Evolutionary conservation across 116 monocot genomes (phyloP).

Genomic region (Iris pallida): DNA sequence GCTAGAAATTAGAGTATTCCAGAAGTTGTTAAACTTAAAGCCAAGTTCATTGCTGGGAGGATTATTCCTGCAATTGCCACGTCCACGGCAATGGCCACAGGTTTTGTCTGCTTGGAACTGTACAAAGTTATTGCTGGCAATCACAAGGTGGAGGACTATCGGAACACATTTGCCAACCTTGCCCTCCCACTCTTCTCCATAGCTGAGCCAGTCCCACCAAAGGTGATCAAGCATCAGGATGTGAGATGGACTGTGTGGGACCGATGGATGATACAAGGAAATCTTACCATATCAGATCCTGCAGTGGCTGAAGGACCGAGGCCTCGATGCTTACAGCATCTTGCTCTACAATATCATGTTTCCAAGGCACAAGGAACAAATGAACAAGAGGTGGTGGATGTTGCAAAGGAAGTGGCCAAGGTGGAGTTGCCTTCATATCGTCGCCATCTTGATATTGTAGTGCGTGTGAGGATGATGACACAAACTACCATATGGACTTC

Average conservation of each 20-base stretch:
- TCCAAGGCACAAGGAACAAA: constrained; percentile 37
- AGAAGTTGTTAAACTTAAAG: no score
- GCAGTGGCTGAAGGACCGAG: constrained; percentile 35
- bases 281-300: constrained; percentile 31
- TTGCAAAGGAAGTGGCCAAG: constrained; percentile 45
- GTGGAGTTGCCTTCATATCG: constrained; percentile 32
- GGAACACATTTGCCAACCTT: no score
- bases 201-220: constrained; percentile 11
- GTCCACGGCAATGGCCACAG: constrained; percentile 51
- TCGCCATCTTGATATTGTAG: constrained; percentile 33
- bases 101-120: no score
- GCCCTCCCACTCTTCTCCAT: constrained; percentile 14
- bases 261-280: constrained; percentile 11
- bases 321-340: constrained; percentile 43
- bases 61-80: constrained; percentile 60
- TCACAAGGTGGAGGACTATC: no score
- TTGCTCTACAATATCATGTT: constrained; percentile 48
- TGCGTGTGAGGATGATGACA: no score
- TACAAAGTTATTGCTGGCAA: no score
- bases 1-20: constrained; percentile 59
- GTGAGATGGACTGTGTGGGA: constrained; percentile 20
- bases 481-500: no score
- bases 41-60: constrained; percentile 56
- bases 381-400: constrained; percentile 37
- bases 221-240: constrained; percentile 6